Evolutionary conservation across 306 rosid species (phyloP).

Genomic region (Begonia peltatifolia): DNA sequence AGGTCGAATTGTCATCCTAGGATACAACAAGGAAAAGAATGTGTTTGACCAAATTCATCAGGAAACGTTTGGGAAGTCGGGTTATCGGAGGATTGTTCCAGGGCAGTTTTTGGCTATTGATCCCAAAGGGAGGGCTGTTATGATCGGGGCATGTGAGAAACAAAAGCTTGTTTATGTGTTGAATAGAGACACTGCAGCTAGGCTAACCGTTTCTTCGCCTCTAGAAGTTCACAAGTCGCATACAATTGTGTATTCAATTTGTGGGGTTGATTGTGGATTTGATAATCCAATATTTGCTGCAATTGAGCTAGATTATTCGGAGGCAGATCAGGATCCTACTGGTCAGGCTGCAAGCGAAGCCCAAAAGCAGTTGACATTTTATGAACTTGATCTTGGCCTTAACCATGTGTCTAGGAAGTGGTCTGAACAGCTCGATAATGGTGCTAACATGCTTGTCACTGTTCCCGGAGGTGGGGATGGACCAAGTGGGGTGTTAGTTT

Average conservation of each 20-base stretch:
- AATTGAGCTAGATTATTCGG: constrained; percentile 82
- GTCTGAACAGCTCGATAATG: constrained; percentile 91
- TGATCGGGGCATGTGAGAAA: constrained; percentile 93
- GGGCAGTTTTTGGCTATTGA: constrained; percentile 85
- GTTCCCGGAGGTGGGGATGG: constrained; percentile 99
- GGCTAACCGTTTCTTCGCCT: constrained; percentile 87
- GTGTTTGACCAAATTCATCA: constrained; percentile 84
- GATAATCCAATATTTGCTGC: constrained; percentile 94
- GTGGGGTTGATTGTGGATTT: constrained; percentile 93
- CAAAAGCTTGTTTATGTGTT: constrained; percentile 88
- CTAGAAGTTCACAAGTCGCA: constrained; percentile 85
- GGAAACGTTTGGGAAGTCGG: constrained; percentile 90
- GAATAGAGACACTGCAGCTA: constrained; percentile 84
- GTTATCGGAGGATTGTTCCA: constrained; percentile 81
- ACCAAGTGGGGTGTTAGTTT: constrained; percentile 90
- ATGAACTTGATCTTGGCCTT: constrained; percentile 90
- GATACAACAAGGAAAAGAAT: constrained; percentile 71
- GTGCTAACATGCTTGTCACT: constrained; percentile 79
- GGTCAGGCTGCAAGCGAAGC: constrained; percentile 77
- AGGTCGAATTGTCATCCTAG: constrained; percentile 81
- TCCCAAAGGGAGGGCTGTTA: constrained; percentile 92
- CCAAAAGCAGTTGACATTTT: constrained; percentile 66
- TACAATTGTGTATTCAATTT: constrained; percentile 71
- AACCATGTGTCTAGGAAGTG: constrained; percentile 95
- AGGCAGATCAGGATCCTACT: constrained; percentile 73